Base-by-base conservation (phyloP, 2,329 filamentous ascomycete genomes). In the Colletotrichum tamarilloi region DNA sequence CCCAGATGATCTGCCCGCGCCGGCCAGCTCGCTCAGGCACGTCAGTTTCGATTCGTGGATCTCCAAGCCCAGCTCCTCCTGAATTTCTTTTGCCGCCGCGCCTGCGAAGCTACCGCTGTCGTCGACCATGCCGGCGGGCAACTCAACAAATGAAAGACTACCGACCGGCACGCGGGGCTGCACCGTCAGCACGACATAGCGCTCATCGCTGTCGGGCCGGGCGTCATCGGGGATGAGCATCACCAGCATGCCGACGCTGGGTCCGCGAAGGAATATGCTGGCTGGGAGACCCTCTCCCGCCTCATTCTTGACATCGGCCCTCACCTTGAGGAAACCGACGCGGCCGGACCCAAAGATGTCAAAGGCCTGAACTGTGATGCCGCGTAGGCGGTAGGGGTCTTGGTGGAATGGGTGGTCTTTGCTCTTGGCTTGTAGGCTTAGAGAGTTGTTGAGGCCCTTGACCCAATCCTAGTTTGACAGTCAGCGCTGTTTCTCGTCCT, bases 81-180 rank as follows among this genome's bases (percentile, higher is more conserved):
- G 74, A 11, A 92, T 90, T 82, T 92, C 90, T 76, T 84, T 86
- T 3, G 90, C 90, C 2, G 90, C 90, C 0, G 85, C 84, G 28
- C 90, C 90, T 14, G 85, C 84, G 77, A 92, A 92, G 32, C 83
- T 86, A 1, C 87, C 88, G 16, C 82, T 79, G 66, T 85, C 85
- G 76, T 90, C 87, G 3, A 91, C 85, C 89, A 91, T 88, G 7
- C 89, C 87, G 0, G 90, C 90, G 0, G 90, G 90, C 14, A 92
- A 76, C 78, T 92, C 87, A 3, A 87, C 82, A 75, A 91, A 86
- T 49, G 85, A 81, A 32, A 92, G 78, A n/a, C 87, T 88, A 2
- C 87, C 89, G 0, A 84, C 87, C 0, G 90, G 83, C 4, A 91
- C 78, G 58, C 90, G 87, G 26, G 90, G 87, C 80, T 92, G 90